Evolutionary conservation across 2,329 filamentous ascomycete genomes (phyloP).

Genomic region (Aspergillus quadrilineatus): DNA sequence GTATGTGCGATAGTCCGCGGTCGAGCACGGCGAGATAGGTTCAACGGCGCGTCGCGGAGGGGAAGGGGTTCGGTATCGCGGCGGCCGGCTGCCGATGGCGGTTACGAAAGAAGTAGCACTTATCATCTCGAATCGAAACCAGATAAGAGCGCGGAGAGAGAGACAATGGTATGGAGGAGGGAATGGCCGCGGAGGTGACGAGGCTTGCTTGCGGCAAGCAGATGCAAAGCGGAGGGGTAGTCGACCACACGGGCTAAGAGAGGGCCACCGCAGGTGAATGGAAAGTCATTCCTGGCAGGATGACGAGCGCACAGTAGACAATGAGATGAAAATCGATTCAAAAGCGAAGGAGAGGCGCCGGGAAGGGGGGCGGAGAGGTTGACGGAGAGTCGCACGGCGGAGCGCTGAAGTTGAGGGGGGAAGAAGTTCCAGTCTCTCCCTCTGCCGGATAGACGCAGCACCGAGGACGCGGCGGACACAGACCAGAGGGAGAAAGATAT

Average conservation of each 20-base stretch:
- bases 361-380: constrained; percentile 26
- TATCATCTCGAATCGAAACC: constrained; percentile 33
- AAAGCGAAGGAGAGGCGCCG: constrained; percentile 21
- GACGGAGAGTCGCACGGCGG: constrained; percentile 25
- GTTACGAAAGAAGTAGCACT: constrained; percentile 40
- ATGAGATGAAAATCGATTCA: constrained; percentile 22
- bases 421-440: constrained; percentile 20
- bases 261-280: constrained; percentile 36
- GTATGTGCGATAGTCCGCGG: constrained; percentile 30
- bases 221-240: constrained; percentile 44
- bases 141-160: constrained; percentile 13
- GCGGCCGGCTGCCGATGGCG: constrained; percentile 38
- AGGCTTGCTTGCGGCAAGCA: constrained; percentile 36
- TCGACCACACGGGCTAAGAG: constrained; percentile 43
- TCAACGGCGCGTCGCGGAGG: constrained; percentile 49
- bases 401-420: constrained; percentile 25
- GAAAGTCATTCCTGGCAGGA: constrained; percentile 43
- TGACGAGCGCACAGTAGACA: constrained; percentile 26
- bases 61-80: constrained; percentile 48
- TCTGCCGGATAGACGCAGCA: constrained; percentile 22
- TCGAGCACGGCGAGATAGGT: constrained; percentile 43
- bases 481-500: constrained; percentile 8
- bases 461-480: constrained; percentile 20
- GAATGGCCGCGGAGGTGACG: constrained; percentile 24
- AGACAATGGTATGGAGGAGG: constrained; percentile 10